Percentiles rank a stretch among this genome's conserved stretches.
phyloP scores from a whole-genome alignment of 106 monocot species.

The Platanthera guangdongensis region DNA sequence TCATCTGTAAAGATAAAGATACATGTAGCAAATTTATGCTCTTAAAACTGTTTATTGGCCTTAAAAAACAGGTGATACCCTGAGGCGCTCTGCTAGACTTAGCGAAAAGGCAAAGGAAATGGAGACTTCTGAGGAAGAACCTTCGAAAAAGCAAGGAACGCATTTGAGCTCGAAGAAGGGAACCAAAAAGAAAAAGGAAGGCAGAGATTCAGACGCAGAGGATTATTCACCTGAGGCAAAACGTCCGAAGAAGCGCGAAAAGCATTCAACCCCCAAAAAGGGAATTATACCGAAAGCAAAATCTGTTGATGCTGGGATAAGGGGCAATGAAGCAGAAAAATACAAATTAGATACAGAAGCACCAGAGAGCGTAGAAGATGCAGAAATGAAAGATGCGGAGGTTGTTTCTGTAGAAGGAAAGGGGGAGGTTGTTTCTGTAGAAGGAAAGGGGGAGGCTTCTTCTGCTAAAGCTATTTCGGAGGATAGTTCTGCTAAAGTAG shows the following conservation, averaged over 20 bases:
- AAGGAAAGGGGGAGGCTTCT: conserved; percentile 11
- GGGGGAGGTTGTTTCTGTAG: conserved; percentile 2
- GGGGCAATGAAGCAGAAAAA: not conserved
- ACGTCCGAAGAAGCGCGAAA: conserved; percentile 3
- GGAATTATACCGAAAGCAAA: not conserved
- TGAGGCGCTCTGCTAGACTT: conserved; percentile 65
- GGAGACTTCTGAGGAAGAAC: conserved; percentile 33
- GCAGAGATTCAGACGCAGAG: conserved; percentile 6
- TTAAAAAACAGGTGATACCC: conserved; percentile 55
- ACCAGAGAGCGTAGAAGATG: not conserved
- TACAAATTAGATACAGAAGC: not conserved
- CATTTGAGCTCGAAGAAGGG: conserved; percentile 39
- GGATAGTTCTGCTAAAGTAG: too few relatives aligned
- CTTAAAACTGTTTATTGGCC: not conserved
- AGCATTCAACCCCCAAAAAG: too few relatives aligned
- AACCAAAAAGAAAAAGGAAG: conserved; percentile 18
- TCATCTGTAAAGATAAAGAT: not conserved
- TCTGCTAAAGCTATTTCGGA: too few relatives aligned
- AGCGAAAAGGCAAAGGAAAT: conserved; percentile 52
- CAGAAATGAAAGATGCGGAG: conserved; percentile 39
- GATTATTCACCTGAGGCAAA: not conserved
- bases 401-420: conserved; percentile 3
- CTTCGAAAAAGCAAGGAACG: conserved; percentile 41
- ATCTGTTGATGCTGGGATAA: conserved; percentile 10
- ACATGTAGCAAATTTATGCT: not conserved